Conservation (phyloP, 2,329 filamentous ascomycete genomes). For the Trematosphaeria pertusa region DNA sequence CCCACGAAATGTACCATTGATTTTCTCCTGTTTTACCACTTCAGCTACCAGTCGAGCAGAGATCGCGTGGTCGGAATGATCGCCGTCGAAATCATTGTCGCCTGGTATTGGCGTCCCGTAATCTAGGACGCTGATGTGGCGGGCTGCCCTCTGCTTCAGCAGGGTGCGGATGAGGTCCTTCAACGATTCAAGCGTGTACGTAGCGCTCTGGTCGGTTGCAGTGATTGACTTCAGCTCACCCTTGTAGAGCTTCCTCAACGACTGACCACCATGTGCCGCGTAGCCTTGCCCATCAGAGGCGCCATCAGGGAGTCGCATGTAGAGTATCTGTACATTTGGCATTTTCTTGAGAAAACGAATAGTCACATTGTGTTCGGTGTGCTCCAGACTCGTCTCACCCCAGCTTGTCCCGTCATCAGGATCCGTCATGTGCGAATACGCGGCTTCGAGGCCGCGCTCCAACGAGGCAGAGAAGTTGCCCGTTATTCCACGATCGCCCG, state of each 20-base stretch:
- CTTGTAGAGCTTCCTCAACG: conserved; percentile 30
- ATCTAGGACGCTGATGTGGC: conserved; percentile 29
- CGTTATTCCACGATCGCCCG: conserved; percentile 27
- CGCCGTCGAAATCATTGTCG: conserved; percentile 16
- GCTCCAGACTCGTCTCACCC: conserved; percentile 11
- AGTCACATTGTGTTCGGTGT: conserved; percentile 16
- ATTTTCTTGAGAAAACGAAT: conserved; percentile 16
- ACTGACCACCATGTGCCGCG: conserved; percentile 14
- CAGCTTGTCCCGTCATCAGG: conserved; percentile 9
- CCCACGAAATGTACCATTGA: conserved; percentile 19
- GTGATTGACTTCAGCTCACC: conserved; percentile 23
- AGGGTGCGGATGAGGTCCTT: conserved; percentile 25
- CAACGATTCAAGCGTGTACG: conserved; percentile 28
- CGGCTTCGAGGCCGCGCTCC: conserved; percentile 31
- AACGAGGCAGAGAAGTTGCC: conserved; percentile 21
- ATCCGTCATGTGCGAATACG: conserved; percentile 30
- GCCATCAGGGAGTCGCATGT: conserved; percentile 35
- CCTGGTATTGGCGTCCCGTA: conserved; percentile 22
- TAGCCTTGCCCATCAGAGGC: conserved; percentile 28
- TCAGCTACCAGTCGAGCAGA: conserved; percentile 37
- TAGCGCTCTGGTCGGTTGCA: conserved; percentile 24
- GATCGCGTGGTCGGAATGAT: conserved; percentile 35
- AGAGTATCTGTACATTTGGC: conserved; percentile 32
- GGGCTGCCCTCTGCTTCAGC: conserved; percentile 20
- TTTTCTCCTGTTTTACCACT: conserved; percentile 20